phyloP scores from a whole-genome alignment of 164 flowering plant genomes.

The Pachysandra terminalis region DNA sequence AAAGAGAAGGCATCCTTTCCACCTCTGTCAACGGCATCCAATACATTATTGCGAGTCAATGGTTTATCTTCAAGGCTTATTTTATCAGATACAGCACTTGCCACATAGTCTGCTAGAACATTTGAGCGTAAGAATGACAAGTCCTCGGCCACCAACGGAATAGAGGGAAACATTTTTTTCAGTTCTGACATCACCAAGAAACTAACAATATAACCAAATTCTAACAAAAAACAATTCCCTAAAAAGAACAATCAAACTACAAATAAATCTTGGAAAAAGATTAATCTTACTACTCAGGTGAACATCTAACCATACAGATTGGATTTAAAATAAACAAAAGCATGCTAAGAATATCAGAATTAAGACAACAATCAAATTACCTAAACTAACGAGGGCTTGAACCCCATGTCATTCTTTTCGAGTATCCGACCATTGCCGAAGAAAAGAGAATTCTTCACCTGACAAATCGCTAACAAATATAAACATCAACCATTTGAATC shows the following conservation, averaged over 20 bases:
- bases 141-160: slow-evolving; percentile 96
- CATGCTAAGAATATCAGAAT: background rate
- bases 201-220: background rate
- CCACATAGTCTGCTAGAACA: slow-evolving; percentile 53
- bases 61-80: slow-evolving; percentile 26
- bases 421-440: slow-evolving; percentile 52
- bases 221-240: background rate
- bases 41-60: slow-evolving; percentile 44
- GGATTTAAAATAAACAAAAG: background rate
- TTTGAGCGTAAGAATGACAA: slow-evolving; percentile 60
- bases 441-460: slow-evolving; percentile 69
- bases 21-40: slow-evolving; percentile 90
- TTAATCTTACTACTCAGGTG: too few species aligned
- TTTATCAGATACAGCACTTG: slow-evolving; percentile 51
- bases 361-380: slow-evolving; percentile 28
- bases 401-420: slow-evolving; percentile 81
- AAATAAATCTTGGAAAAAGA: too few species aligned
- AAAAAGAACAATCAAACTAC: background rate
- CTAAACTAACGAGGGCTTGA: slow-evolving; percentile 84
- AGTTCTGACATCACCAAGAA: slow-evolving; percentile 46
- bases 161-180: slow-evolving; percentile 57
- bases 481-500: slow-evolving; percentile 6
- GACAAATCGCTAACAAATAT: slow-evolving; percentile 2
- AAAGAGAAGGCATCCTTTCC: slow-evolving; percentile 59
- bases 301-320: background rate